phyloP scores from a whole-genome alignment of 1,284 basidiomycete genomes.

The Austroboletus niveus region DNA sequence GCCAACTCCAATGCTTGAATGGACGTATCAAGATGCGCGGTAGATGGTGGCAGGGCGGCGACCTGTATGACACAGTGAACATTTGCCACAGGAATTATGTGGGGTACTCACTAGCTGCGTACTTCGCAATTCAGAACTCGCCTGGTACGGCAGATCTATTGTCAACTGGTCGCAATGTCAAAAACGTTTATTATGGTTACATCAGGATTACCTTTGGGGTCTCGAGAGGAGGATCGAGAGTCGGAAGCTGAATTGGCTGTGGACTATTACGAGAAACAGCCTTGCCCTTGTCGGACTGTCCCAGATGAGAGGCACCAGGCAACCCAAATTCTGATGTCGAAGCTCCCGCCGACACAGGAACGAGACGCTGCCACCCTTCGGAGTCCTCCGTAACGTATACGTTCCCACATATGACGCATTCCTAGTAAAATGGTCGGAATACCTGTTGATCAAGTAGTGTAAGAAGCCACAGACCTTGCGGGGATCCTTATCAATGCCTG shows the following conservation, averaged over 20 bases:
- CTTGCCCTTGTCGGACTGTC: constrained; percentile 8
- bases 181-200: background rate
- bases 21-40: constrained; percentile 33
- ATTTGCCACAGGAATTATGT: background rate
- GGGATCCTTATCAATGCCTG: constrained; percentile 56
- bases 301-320: constrained; percentile 3
- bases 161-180: constrained; percentile 23
- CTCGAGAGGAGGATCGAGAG: constrained; percentile 28
- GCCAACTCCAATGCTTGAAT: constrained; percentile 51
- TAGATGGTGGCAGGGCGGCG: constrained; percentile 14
- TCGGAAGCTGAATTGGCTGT: constrained; percentile 32
- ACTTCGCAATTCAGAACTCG: constrained; percentile 17
- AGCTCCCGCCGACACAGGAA: constrained; percentile 29
- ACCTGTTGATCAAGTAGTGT: background rate
- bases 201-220: constrained; percentile 29
- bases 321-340: constrained; percentile 5
- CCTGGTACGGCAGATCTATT: constrained; percentile 14
- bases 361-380: constrained; percentile 49
- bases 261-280: constrained; percentile 22
- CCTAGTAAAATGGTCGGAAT: constrained; percentile 41
- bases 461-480: constrained; percentile 49
- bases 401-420: constrained; percentile 73
- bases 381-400: constrained; percentile 59
- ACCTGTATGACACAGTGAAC: constrained; percentile 11
- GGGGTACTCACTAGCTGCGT: constrained; percentile 15